Base-by-base conservation (phyloP, 1,284 basidiomycete species). In the Trametes sp. region DNA sequence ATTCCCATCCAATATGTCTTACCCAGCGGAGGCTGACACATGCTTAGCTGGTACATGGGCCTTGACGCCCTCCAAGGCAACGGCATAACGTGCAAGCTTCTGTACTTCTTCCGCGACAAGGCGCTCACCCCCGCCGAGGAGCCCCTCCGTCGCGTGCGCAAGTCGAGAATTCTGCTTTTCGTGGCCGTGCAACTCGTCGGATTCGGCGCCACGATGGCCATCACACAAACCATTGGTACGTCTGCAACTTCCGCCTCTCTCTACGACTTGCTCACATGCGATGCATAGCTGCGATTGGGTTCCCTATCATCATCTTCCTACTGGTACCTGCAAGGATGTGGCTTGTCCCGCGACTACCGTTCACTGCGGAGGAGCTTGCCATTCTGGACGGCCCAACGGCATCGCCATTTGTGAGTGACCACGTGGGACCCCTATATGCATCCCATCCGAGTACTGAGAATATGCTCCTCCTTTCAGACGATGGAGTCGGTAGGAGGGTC, bases 331-430 rank as follows among this genome's bases (percentile, higher is more conserved):
- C 97, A 7, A 83, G 97, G 49, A 85, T 87, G 45, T 82, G 83
- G 61, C 66, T 95, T 16, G 83, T 98, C 4, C 95, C 96, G 1
- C 81, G 80, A 23, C 77, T 95, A 35, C 87, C 92, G 13, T 97
- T 98, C 75, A 90, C 91, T 0, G 73, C 79, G 1, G 89, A 92
- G 60, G 96, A 98, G 74, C 80, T 99, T 35, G 83, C 82, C 1
- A 88, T 96, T 24, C 82, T 98, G 23, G 97, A 98, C 74, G 92
- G 93, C 7, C 92, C 94, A 0, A 92, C 94, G 0, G 95, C 95
- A 4, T 93, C 91, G 23, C 84, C 87, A 28, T 92, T 91, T 66
- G 92, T 94, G 72, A 82, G 92, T 87, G 8, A 28, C 21, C n/a
- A n/a, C n/a, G n/a, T n/a, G n/a, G n/a, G n/a, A n/a, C 51, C 16